Percentiles rank a stretch among this genome's conserved stretches.
phyloP scores from a whole-genome alignment of 208 protist species.

The Leishmania lainsoni region DNA sequence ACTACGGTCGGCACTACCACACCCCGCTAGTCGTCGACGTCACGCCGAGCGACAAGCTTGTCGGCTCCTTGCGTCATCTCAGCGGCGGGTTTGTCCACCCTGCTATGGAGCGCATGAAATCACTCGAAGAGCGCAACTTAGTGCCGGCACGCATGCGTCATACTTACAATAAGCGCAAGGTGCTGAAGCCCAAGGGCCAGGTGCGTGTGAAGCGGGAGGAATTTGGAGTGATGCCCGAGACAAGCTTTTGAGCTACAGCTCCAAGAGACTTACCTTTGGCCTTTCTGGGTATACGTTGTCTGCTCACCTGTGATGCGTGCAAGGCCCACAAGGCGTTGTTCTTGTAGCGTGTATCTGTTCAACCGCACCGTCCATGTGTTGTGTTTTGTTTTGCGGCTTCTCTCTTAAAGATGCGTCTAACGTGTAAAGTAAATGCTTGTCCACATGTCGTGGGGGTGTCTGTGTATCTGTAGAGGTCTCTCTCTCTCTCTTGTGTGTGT shows the following conservation, averaged over 20 bases:
- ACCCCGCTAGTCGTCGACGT: slow-evolving; percentile 80
- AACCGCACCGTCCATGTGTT: not conserved
- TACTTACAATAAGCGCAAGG: slow-evolving; percentile 87
- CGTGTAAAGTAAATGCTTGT: not conserved
- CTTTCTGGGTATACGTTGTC: not conserved
- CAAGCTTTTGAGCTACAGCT: slow-evolving; percentile 54
- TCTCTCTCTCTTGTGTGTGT: too few species aligned
- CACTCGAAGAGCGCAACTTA: slow-evolving; percentile 90
- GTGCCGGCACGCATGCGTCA: slow-evolving; percentile 87
- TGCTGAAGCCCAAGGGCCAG: slow-evolving; percentile 89
- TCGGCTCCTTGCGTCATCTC: slow-evolving; percentile 83
- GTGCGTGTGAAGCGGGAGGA: slow-evolving; percentile 83
- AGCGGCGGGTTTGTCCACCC: slow-evolving; percentile 77
- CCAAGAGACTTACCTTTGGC: not conserved
- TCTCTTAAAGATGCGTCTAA: slow-evolving; percentile 3
- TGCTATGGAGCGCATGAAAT: slow-evolving; percentile 87
- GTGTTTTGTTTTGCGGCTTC: not conserved
- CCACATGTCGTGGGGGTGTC: not conserved
- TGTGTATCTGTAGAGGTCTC: not conserved
- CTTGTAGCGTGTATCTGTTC: not conserved
- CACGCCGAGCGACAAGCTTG: slow-evolving; percentile 65
- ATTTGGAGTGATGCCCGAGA: slow-evolving; percentile 80
- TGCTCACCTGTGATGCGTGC: not conserved
- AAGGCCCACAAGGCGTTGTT: not conserved
- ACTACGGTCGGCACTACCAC: slow-evolving; percentile 87